Base-by-base conservation (phyloP, 805 yeast species). In the Pachysolen tannophilus region DNA sequence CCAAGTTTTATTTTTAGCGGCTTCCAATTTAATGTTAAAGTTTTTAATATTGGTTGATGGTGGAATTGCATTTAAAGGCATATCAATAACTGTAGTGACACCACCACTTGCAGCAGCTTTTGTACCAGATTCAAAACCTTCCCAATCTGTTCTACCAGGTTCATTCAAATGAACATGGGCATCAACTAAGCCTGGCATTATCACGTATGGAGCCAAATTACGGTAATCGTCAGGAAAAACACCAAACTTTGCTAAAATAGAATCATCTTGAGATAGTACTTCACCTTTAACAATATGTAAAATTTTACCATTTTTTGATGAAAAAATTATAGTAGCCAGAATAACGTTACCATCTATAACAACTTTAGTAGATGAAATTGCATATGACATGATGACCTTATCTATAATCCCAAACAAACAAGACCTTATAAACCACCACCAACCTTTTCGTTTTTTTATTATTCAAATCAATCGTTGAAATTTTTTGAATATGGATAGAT, bases 101-200 rank as follows among this genome's bases (percentile, higher is more conserved):
- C 97, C 97, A 13, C 97, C 97, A 9, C 88, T 69, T 0, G 94
- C 94, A 0, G 97, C 97, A 2, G 95, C 83, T 52, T 80, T 79
- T 0, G 97, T 88, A 0, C 97, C 97, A 0, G 95, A 82, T n/a
- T 78, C 95, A 54, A 90, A 88, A 2, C 97, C 97, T 58, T 88
- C 97, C 97, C 97, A 88, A 43, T 87, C 95, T 1, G 97, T 88
- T 47, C 97, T 65, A n/a, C 97, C 97, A 0, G 97, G 97, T 50
- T 90, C 97, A 55, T 90, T 90, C 46, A 88, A 62, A 51, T 88
- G 97, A 18, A 88, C 97, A 55, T 88, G 97, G 5, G 95, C 72
- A 51, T 88, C 97, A 4, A 88, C 94, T 20, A 88, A 67, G 0
- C 97, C 97, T 0, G 97, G 97, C 64, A 90, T 63, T 9, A 88